Evolutionary conservation across 1,284 basidiomycete genomes (phyloP).

Genomic region (Wolfiporia cocos): DNA sequence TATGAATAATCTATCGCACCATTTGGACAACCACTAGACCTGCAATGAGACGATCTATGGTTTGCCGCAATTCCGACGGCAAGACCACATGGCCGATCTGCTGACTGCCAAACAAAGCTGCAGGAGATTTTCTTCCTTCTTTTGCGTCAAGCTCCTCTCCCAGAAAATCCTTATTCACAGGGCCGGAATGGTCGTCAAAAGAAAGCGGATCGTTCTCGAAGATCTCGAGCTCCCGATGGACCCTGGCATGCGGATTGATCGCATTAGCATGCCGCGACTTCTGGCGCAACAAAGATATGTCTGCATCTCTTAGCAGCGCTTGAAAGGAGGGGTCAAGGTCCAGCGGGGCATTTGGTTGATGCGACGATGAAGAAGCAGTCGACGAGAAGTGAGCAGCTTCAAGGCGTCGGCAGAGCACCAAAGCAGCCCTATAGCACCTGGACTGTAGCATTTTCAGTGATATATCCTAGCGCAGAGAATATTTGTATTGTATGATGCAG

Average conservation of each 20-base stretch:
- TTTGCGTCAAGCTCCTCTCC: conserved; percentile 27
- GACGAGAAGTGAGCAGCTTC: conserved; percentile 20
- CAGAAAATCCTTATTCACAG: conserved; percentile 18
- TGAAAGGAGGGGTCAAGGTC: conserved; percentile 59
- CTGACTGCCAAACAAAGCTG: conserved; percentile 73
- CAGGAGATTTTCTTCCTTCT: conserved; percentile 68
- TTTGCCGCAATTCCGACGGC: conserved; percentile 60
- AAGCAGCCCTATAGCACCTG: conserved; percentile 13
- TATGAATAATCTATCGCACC: background rate
- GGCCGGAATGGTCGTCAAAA: conserved; percentile 20
- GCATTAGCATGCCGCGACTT: conserved; percentile 23
- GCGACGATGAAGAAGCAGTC: conserved; percentile 12
- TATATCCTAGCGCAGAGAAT: too few relatives aligned
- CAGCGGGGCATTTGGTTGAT: conserved; percentile 38
- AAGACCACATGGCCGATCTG: conserved; percentile 64
- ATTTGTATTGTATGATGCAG: too few relatives aligned
- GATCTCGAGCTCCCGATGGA: conserved; percentile 49
- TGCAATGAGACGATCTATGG: conserved; percentile 52
- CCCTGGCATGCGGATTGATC: conserved; percentile 9
- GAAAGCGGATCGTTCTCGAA: conserved; percentile 28
- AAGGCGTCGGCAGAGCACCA: conserved; percentile 12
- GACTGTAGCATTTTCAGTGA: conserved; percentile 18
- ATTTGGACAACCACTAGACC: conserved; percentile 29
- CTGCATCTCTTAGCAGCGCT: conserved; percentile 55
- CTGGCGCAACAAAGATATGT: conserved; percentile 50